phyloP scores from a whole-genome alignment of 2,329 filamentous ascomycete genomes.

The Alternaria arbusti region DNA sequence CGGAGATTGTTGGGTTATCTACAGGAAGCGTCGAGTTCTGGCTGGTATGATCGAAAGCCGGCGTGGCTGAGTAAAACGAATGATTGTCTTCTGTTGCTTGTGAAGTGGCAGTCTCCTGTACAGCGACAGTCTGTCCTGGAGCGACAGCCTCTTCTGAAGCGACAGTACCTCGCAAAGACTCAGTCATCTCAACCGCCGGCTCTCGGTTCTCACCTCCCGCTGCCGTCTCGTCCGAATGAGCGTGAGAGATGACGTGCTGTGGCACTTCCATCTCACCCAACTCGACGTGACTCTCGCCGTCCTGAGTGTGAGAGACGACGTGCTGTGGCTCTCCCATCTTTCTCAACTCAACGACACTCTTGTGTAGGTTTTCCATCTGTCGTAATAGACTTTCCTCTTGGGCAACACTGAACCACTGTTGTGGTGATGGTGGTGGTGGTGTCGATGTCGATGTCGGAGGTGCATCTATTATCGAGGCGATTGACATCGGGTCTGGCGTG shows the following conservation, averaged over 20 bases:
- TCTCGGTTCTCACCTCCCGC: neutral
- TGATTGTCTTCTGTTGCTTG: neutral
- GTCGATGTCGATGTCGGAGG: neutral
- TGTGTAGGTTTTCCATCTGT: no score
- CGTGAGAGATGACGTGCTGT: neutral
- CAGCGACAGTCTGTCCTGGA: neutral
- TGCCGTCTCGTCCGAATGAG: neutral
- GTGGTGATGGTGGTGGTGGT: no score
- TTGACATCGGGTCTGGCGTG: neutral
- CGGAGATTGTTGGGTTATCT: neutral
- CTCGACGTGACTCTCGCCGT: neutral
- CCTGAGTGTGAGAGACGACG: neutral
- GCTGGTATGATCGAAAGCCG: neutral
- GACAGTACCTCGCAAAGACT: neutral
- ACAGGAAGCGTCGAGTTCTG: neutral
- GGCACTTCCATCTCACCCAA: neutral
- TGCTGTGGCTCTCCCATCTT: neutral
- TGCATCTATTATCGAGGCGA: neutral
- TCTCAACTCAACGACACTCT: neutral
- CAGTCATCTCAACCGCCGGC: neutral
- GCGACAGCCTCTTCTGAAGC: neutral
- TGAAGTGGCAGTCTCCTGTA: neutral
- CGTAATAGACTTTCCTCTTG: no score
- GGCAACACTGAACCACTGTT: no score
- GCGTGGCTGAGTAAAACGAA: neutral